These are phyloP conservation scores for Ophiocordyceps camponoti-floridani DNA, from an alignment of 2,329 filamentous ascomycete species.

Conservation along the genomic window DNA sequence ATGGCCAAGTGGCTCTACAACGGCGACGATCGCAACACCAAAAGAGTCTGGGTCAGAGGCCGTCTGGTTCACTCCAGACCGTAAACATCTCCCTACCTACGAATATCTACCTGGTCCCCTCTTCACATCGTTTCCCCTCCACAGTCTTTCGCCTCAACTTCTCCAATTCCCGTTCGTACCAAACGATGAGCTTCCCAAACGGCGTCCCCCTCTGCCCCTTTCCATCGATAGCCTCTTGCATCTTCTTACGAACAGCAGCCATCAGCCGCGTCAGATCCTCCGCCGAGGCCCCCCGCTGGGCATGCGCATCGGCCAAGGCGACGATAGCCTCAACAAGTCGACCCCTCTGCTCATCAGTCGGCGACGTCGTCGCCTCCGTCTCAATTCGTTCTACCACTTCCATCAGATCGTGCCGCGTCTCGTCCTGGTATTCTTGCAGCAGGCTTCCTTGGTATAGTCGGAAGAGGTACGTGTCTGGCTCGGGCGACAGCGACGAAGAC, in stretches of 20 bases:
- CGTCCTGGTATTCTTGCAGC: background rate
- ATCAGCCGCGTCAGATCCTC: background rate
- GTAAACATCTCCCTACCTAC: background rate
- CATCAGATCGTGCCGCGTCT: background rate
- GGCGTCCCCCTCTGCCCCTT: background rate
- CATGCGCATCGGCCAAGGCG: background rate
- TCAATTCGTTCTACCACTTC: background rate
- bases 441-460: background rate
- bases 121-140: background rate
- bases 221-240: background rate
- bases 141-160: background rate
- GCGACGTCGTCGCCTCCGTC: background rate
- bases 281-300: background rate
- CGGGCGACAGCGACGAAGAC: background rate
- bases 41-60: constrained; percentile 77
- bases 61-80: constrained; percentile 51
- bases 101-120: too few relatives aligned
- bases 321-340: background rate
- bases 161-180: background rate
- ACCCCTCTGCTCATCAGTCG: background rate
- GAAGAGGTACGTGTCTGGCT: background rate
- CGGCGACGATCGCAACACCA: constrained; percentile 83
- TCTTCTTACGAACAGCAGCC: background rate
- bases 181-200: background rate
- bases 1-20: constrained; percentile 90